These are phyloP conservation scores for Candida easanensis DNA, from an alignment of 805 yeast genomes.

Conservation along the genomic window DNA sequence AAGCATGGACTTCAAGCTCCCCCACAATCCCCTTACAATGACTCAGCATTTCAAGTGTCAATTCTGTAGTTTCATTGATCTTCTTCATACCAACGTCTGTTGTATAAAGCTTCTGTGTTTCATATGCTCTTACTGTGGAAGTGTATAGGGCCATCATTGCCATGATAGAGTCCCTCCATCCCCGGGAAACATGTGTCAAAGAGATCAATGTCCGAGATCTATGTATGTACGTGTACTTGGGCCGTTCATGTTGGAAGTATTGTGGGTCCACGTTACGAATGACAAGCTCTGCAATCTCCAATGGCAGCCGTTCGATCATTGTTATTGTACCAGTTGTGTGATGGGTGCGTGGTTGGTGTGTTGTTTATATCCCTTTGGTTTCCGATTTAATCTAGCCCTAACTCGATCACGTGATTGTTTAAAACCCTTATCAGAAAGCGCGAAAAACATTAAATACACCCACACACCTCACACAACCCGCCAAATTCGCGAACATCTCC, in stretches of 20 bases:
- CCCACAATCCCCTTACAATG: conserved; percentile 5
- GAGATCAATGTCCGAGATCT: conserved; percentile 3
- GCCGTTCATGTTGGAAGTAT: conserved; percentile 2
- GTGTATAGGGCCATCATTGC: conserved; percentile 8
- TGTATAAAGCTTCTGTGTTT: conserved; percentile 1
- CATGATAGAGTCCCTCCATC: conserved; percentile 7
- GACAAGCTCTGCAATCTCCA: conserved; percentile 11
- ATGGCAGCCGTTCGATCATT: conserved; percentile 16
- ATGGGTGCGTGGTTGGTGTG: too few relatives aligned
- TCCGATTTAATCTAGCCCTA: too few relatives aligned
- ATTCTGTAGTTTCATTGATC: neutral
- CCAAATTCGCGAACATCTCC: neutral
- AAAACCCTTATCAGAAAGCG: too few relatives aligned
- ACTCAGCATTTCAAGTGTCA: neutral
- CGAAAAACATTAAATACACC: conserved; percentile 2
- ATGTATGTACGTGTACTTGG: conserved; percentile 15
- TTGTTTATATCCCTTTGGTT: neutral
- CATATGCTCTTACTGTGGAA: conserved; percentile 16
- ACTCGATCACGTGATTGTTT: too few relatives aligned
- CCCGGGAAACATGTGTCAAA: conserved; percentile 13
- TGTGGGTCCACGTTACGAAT: conserved; percentile 1
- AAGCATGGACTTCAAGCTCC: conserved; percentile 9
- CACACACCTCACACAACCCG: conserved; percentile 7
- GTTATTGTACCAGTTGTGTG: too few relatives aligned
- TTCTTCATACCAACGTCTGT: neutral